Evolutionary conservation across 169 alveolate species (phyloP).

Genomic region (Plasmodium gaboni): DNA sequence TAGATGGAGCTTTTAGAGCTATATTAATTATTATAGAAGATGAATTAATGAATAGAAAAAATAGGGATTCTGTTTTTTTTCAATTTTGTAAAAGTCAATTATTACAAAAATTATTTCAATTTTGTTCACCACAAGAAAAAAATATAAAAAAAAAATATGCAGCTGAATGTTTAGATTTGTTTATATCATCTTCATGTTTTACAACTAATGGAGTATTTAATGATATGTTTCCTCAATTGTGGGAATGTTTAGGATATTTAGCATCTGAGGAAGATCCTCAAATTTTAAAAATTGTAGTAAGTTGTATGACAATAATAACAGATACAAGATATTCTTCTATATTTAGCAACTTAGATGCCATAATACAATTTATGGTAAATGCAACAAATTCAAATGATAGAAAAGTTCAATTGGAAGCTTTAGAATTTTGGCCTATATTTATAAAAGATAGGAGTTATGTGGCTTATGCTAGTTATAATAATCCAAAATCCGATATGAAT

Average conservation of each 20-base stretch:
- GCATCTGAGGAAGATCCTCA: constrained; percentile 81
- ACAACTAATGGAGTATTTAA: constrained; percentile 74
- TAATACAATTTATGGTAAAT: constrained; percentile 84
- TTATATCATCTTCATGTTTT: constrained; percentile 50
- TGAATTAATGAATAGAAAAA: constrained; percentile 78
- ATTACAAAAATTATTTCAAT: constrained; percentile 66
- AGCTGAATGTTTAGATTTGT: constrained; percentile 67
- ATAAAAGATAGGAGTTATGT: constrained; percentile 80
- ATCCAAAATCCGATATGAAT: constrained; percentile 22
- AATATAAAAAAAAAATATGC: constrained; percentile 73
- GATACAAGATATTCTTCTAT: constrained; percentile 82
- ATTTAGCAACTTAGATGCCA: constrained; percentile 82
- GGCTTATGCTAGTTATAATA: constrained; percentile 67
- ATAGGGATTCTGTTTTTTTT: constrained; percentile 76
- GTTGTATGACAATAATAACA: constrained; percentile 83
- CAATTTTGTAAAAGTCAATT: constrained; percentile 77
- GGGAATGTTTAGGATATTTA: constrained; percentile 84
- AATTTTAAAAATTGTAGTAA: constrained; percentile 80
- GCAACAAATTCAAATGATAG: constrained; percentile 84
- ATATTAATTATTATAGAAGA: constrained; percentile 83
- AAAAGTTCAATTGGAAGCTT: constrained; percentile 87
- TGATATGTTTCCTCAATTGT: constrained; percentile 77
- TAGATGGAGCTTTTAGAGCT: constrained; percentile 84
- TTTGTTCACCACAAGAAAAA: constrained; percentile 59
- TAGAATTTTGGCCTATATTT: constrained; percentile 88